A percentile compares a stretch with the other conserved stretches of the same genome.
phyloP scores from a whole-genome alignment of 2,329 filamentous ascomycete genomes.

The Berkeleyomyces rouxiae region DNA sequence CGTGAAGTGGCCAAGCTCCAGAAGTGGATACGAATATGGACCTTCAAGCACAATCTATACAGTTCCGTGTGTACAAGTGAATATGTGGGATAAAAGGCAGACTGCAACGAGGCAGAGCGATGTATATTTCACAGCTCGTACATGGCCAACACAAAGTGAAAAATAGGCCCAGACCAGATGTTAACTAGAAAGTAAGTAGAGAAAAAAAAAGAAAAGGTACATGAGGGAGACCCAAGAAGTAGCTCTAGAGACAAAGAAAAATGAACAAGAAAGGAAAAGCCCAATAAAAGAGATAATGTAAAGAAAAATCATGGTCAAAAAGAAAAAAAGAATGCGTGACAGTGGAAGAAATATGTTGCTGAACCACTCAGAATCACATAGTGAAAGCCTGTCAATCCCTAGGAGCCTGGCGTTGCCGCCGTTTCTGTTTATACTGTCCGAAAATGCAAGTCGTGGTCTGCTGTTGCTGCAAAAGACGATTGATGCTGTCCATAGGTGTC shows the following conservation, averaged over 20 bases:
- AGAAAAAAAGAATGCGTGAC: slow-evolving; percentile 1
- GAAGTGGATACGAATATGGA: background rate
- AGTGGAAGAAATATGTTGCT: background rate
- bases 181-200: background rate
- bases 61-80: background rate
- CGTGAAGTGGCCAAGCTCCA: background rate
- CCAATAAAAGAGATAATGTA: background rate
- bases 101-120: background rate
- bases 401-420: background rate
- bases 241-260: background rate
- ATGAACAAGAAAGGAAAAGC: background rate
- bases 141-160: background rate
- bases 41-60: background rate
- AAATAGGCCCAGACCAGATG: background rate
- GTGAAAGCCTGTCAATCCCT: background rate
- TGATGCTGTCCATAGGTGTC: slow-evolving; percentile 12
- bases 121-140: background rate
- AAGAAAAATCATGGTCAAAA: slow-evolving; percentile 3
- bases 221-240: background rate
- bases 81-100: background rate
- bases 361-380: background rate
- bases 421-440: slow-evolving; percentile 1
- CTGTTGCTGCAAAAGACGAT: slow-evolving; percentile 5
- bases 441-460: slow-evolving; percentile 10
- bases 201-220: background rate